These are phyloP conservation scores for Psophocarpus tetragonolobus DNA, from an alignment of 306 rosid genomes.

Conservation along the genomic window DNA sequence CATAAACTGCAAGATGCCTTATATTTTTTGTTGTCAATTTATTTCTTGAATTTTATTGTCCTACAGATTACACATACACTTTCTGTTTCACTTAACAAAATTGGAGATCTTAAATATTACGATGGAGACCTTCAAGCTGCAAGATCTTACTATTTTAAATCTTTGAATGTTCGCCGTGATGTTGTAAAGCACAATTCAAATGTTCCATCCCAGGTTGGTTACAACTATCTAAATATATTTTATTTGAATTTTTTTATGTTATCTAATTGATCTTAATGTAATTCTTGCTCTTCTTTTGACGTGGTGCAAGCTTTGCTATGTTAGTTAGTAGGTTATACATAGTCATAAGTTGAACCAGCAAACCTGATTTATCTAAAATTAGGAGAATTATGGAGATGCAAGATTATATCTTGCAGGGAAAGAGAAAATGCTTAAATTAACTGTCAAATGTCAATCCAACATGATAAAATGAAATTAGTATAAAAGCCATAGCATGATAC, in stretches of 20 bases:
- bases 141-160: constrained; percentile 72
- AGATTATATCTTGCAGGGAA: neutral
- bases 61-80: constrained; percentile 83
- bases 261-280: neutral
- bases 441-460: neutral
- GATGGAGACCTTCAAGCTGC: constrained; percentile 86
- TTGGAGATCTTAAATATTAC: constrained; percentile 95
- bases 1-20: neutral
- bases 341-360: neutral
- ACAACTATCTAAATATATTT: neutral
- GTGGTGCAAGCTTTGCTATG: neutral
- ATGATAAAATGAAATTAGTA: neutral
- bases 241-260: constrained; percentile 2
- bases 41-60: constrained; percentile 15
- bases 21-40: neutral
- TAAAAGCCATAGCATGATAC: neutral
- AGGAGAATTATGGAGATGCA: neutral
- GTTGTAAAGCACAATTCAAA: constrained; percentile 58
- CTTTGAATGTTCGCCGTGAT: constrained; percentile 85
- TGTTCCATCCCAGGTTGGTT: constrained; percentile 77
- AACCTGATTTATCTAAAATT: neutral
- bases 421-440: neutral
- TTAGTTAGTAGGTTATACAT: neutral
- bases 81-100: constrained; percentile 92
- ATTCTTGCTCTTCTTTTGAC: neutral